Conservation (phyloP, 2,329 filamentous ascomycete species). For the Neofusicoccum kwambonambiense region DNA sequence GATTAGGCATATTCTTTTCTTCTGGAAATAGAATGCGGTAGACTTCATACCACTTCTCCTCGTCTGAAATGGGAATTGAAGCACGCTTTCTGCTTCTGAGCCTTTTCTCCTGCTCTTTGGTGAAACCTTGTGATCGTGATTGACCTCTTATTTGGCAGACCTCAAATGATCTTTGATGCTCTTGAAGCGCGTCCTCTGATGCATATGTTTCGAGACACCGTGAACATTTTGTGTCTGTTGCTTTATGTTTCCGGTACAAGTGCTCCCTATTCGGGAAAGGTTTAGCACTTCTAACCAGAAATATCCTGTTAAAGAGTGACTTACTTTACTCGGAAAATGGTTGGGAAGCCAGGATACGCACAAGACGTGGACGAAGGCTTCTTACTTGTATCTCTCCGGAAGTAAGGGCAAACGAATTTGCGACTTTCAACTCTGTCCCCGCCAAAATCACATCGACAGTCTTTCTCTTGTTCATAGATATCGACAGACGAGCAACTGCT, state of each 20-base stretch:
- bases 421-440: not conserved
- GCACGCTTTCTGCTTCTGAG: not conserved
- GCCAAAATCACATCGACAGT: too few species aligned
- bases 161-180: not conserved
- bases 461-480: too few species aligned
- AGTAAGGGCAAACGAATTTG: not conserved
- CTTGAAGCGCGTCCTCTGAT: not conserved
- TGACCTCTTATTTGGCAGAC: too few species aligned
- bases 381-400: not conserved
- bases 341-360: not conserved
- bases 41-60: not conserved
- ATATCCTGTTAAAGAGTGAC: too few species aligned
- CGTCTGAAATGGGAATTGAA: not conserved
- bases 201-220: not conserved
- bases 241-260: not conserved
- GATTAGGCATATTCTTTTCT: not conserved
- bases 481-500: too few species aligned
- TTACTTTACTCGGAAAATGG: not conserved
- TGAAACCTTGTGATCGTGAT: not conserved
- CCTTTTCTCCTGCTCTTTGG: not conserved
- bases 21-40: not conserved
- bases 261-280: not conserved
- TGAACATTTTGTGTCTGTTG: not conserved
- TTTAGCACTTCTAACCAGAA: too few species aligned
- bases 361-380: not conserved